Conservation (phyloP, 2,329 filamentous ascomycete genomes). For the Cytospora mali region DNA sequence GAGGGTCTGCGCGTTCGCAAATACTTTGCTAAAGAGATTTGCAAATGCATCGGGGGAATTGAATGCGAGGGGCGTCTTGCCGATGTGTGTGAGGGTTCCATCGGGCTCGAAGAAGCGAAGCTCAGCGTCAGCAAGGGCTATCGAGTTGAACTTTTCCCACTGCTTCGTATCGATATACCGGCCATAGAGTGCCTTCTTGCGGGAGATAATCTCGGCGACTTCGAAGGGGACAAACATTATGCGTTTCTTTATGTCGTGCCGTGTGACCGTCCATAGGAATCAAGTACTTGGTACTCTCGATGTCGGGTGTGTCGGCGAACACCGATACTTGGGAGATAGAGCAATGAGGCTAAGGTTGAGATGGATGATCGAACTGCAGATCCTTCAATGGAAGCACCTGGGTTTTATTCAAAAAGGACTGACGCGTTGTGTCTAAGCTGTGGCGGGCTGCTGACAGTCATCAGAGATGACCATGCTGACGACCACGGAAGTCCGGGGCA, state of each 20-base stretch:
- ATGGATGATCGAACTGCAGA: not conserved
- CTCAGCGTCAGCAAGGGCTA: constrained; percentile 31
- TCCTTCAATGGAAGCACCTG: not conserved
- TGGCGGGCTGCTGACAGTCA: not conserved
- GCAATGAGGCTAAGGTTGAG: not conserved
- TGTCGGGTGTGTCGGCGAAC: not conserved
- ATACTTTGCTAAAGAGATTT: constrained; percentile 31
- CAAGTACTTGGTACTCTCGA: not conserved
- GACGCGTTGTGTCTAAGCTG: not conserved
- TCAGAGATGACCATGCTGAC: not conserved
- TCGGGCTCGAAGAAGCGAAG: constrained; percentile 26
- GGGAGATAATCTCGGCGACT: constrained; percentile 30
- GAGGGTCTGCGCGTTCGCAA: constrained; percentile 31
- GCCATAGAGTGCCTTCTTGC: constrained; percentile 33
- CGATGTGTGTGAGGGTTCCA: not conserved
- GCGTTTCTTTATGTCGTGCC: not conserved
- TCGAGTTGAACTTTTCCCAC: constrained; percentile 31
- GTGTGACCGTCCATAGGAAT: not conserved
- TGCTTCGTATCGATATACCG: constrained; percentile 35
- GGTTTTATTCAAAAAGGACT: not conserved
- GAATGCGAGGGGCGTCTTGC: constrained; percentile 5
- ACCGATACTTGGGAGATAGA: not conserved
- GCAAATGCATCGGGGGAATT: constrained; percentile 21
- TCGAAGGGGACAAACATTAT: constrained; percentile 28
- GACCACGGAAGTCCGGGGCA: not conserved